Conservation (phyloP, 2,329 filamentous ascomycete species). For the Fusarium temperatum region DNA sequence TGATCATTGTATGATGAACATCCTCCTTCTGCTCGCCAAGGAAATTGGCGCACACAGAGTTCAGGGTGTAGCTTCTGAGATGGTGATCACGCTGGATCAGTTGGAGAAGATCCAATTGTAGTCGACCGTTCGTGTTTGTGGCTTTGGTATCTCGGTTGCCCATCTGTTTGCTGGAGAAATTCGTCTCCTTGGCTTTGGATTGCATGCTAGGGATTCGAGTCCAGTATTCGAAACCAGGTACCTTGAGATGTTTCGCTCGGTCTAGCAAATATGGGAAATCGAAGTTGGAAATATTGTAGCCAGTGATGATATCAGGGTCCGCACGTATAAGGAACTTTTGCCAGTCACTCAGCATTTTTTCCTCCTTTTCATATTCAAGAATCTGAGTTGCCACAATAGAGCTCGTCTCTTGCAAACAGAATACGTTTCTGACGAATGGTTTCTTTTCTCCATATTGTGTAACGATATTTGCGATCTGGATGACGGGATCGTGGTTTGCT, state of each 20-base stretch:
- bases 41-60: slow-evolving; percentile 95
- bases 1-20: slow-evolving; percentile 99
- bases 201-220: slow-evolving; percentile 76
- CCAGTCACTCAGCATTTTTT: slow-evolving; percentile 93
- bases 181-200: slow-evolving; percentile 80
- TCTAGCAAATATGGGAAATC: slow-evolving; percentile 97
- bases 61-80: slow-evolving; percentile 94
- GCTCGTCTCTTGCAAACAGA: slow-evolving; percentile 91
- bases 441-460: slow-evolving; percentile 95
- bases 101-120: slow-evolving; percentile 95
- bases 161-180: slow-evolving; percentile 98
- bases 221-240: slow-evolving; percentile 85
- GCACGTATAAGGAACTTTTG: slow-evolving; percentile 87
- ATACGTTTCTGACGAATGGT: slow-evolving; percentile 95
- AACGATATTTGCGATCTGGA: slow-evolving; percentile 97
- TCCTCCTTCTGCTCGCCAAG: slow-evolving; percentile 98
- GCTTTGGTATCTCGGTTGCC: slow-evolving; percentile 93
- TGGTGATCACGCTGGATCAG: slow-evolving; percentile 95
- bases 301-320: slow-evolving; percentile 96
- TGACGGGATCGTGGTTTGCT: slow-evolving; percentile 89
- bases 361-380: slow-evolving; percentile 81
- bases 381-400: slow-evolving; percentile 95
- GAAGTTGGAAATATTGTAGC: slow-evolving; percentile 99
- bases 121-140: slow-evolving; percentile 92
- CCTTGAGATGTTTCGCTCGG: slow-evolving; percentile 84